phyloP scores from a whole-genome alignment of 306 rosid species.

The Lathyrus tuberosus region DNA sequence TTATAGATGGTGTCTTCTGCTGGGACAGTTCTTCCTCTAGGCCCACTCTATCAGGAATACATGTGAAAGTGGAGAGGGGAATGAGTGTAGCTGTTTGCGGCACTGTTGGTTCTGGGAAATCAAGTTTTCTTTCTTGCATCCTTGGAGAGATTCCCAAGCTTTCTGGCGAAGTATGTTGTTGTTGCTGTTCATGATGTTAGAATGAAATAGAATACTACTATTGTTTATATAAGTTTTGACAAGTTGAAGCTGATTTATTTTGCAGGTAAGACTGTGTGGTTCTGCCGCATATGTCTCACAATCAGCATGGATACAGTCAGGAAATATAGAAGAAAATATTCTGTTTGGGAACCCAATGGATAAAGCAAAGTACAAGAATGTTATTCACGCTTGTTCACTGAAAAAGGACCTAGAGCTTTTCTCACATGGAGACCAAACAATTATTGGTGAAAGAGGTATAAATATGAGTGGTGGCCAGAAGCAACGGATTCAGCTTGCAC shows the following conservation, averaged over 20 bases:
- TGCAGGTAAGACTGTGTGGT: conserved; percentile 88
- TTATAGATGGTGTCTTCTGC: conserved; percentile 69
- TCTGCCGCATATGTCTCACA: conserved; percentile 88
- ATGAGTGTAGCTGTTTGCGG: conserved; percentile 98
- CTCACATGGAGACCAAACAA: conserved; percentile 92
- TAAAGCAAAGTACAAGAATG: conserved; percentile 92
- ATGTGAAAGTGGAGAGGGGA: conserved; percentile 74
- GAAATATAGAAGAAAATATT: conserved; percentile 90
- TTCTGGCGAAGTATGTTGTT: conserved; percentile 82
- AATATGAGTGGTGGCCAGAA: conserved; percentile 97
- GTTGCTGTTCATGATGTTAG: conserved; percentile 22
- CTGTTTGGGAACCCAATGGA: conserved; percentile 86
- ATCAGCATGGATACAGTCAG: conserved; percentile 95
- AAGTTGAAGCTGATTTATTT: conserved; percentile 31
- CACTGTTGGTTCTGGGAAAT: conserved; percentile 92
- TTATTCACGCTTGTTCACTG: conserved; percentile 83
- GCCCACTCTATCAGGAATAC: conserved; percentile 82
- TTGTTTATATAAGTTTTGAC: conserved; percentile 23
- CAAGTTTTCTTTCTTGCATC: conserved; percentile 94
- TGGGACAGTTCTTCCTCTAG: conserved; percentile 84
- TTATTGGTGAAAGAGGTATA: conserved; percentile 95
- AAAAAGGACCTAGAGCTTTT: conserved; percentile 88
- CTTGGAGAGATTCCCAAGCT: conserved; percentile 93
- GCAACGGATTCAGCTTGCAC: conserved; percentile 65
- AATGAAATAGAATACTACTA: neutral